These are phyloP conservation scores for Didymella segeticola DNA, from an alignment of 2,329 filamentous ascomycete genomes.

Conservation along the genomic window DNA sequence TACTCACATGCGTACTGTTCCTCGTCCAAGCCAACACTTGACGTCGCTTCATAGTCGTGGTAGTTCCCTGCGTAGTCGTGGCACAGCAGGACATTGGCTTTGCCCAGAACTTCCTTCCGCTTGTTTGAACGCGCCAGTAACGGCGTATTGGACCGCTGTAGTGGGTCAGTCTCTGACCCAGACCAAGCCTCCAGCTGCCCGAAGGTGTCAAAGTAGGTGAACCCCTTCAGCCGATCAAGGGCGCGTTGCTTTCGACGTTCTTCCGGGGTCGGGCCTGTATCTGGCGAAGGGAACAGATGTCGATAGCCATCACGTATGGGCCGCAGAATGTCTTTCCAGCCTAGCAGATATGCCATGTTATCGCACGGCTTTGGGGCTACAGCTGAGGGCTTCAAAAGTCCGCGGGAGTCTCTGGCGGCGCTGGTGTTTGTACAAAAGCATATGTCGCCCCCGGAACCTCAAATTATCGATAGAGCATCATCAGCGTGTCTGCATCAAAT, in stretches of 20 bases:
- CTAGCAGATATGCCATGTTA: conserved; percentile 32
- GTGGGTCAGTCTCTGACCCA: conserved; percentile 37
- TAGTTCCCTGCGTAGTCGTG: conserved; percentile 54
- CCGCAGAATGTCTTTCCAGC: conserved; percentile 50
- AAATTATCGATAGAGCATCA: background rate
- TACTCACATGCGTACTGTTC: conserved; percentile 53
- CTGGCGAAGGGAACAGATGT: conserved; percentile 44
- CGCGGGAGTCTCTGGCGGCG: background rate
- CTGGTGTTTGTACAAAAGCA: background rate
- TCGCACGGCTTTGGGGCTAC: background rate
- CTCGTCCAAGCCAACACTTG: conserved; percentile 36
- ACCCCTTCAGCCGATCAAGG: conserved; percentile 46
- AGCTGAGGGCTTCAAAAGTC: background rate
- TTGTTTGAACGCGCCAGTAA: conserved; percentile 31
- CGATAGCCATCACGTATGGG: conserved; percentile 50
- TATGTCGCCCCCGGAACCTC: background rate
- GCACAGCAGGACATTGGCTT: conserved; percentile 44
- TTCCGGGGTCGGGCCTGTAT: conserved; percentile 45
- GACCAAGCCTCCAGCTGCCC: conserved; percentile 48
- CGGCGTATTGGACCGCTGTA: conserved; percentile 51
- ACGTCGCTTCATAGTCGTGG: conserved; percentile 51
- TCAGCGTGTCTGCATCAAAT: background rate
- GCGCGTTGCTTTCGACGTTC: conserved; percentile 38
- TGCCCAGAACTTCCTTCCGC: conserved; percentile 1
- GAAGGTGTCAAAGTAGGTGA: conserved; percentile 52